Conservation (phyloP, 805 yeast species). For the Myxozyma nipponensis region DNA sequence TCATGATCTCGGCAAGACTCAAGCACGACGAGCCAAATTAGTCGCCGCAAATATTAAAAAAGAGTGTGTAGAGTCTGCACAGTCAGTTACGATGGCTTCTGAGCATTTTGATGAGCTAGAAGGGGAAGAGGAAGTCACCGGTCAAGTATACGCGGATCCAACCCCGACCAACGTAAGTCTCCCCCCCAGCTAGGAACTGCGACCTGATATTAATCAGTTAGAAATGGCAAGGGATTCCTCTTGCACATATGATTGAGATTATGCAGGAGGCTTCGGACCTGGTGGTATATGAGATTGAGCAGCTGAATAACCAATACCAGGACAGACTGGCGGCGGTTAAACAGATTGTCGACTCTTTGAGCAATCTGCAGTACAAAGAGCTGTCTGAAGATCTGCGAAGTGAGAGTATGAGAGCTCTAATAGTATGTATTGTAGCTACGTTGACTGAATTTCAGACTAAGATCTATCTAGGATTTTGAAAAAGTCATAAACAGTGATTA, state of each 20-base stretch:
- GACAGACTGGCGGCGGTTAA: constrained; percentile 1
- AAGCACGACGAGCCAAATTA: constrained; percentile 1
- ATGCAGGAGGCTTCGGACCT: constrained; percentile 20
- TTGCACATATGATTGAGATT: constrained; percentile 6
- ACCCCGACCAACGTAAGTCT: neutral
- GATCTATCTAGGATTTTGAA: too few species aligned
- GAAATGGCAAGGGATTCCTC: constrained; percentile 1
- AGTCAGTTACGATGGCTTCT: too few species aligned
- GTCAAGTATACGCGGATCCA: too few species aligned
- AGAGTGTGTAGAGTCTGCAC: neutral
- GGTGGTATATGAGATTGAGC: constrained; percentile 3
- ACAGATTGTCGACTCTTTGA: constrained; percentile 14
- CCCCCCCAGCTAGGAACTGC: too few species aligned
- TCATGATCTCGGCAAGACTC: constrained; percentile 10
- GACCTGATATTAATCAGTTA: neutral
- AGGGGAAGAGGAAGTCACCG: too few species aligned
- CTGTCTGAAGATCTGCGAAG: neutral
- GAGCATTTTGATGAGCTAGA: too few species aligned
- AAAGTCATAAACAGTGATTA: too few species aligned
- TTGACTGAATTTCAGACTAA: neutral
- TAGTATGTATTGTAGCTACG: neutral
- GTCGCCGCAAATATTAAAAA: constrained; percentile 9
- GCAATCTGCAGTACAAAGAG: constrained; percentile 22
- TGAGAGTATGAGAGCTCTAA: neutral
- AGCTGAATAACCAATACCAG: constrained; percentile 1